A percentile compares a stretch with the other conserved stretches of the same genome.
These are phyloP conservation scores for Rhynchospora pubera DNA, from an alignment of 176 grass and related monocot genomes.

Conservation along the genomic window DNA sequence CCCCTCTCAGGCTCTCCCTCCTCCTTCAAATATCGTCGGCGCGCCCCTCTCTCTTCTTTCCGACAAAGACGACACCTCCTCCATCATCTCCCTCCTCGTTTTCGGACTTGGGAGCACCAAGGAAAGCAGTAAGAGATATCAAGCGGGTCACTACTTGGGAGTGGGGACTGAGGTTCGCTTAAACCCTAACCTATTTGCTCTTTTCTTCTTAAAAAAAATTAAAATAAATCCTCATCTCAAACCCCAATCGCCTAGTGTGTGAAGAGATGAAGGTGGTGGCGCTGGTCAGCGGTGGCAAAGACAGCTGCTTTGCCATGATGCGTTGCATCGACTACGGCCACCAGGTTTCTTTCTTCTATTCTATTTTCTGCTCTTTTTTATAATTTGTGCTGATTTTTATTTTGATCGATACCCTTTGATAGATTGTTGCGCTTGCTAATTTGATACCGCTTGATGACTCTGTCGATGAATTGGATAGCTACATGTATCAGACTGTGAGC, in stretches of 20 bases:
- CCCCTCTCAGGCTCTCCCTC: too few species aligned
- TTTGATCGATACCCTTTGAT: not conserved
- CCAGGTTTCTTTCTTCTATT: slow-evolving; percentile 55
- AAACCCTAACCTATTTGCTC: too few species aligned
- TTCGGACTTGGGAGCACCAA: too few species aligned
- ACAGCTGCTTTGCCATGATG: slow-evolving; percentile 98
- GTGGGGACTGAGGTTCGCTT: too few species aligned
- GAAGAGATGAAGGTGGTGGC: slow-evolving; percentile 87
- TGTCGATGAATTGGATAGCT: slow-evolving; percentile 91
- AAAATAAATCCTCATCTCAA: too few species aligned
- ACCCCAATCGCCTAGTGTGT: not conserved
- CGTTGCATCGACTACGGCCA: slow-evolving; percentile 90
- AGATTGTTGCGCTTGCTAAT: slow-evolving; percentile 90
- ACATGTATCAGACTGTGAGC: slow-evolving; percentile 98
- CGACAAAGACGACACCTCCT: too few species aligned
- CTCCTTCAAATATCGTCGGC: too few species aligned
- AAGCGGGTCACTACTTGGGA: too few species aligned
- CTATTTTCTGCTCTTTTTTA: not conserved
- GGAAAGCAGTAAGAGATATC: too few species aligned
- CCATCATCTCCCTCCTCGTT: too few species aligned
- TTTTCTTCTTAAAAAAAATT: too few species aligned
- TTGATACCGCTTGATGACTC: slow-evolving; percentile 67
- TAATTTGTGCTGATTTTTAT: not conserved
- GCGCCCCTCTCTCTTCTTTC: too few species aligned
- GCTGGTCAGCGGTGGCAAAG: slow-evolving; percentile 95